Evolutionary conservation across 2,329 filamentous ascomycete species (phyloP).

Genomic region (Phoma herbarum): DNA sequence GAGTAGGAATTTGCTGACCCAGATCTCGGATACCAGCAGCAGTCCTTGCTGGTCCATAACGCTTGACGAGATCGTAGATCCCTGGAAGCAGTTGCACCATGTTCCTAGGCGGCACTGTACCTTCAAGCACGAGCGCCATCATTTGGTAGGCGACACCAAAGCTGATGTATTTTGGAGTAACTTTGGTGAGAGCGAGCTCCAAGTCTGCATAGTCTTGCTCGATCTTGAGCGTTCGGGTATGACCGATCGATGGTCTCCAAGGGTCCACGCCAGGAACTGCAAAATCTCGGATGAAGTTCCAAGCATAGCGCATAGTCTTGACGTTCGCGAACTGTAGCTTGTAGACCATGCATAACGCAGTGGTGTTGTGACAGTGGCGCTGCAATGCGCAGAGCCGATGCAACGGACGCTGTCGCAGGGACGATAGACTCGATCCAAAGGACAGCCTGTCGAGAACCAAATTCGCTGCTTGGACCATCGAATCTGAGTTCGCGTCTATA

Average conservation of each 20-base stretch:
- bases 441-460: conserved; percentile 16
- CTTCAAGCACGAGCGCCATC: conserved; percentile 38
- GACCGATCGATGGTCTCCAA: conserved; percentile 40
- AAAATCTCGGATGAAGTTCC: conserved; percentile 40
- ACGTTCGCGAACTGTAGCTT: conserved; percentile 42
- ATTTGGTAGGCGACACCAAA: conserved; percentile 38
- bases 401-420: conserved; percentile 23
- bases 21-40: conserved; percentile 74
- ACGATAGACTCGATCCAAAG: background rate
- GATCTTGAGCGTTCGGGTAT: conserved; percentile 66
- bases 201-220: conserved; percentile 58
- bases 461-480: conserved; percentile 1
- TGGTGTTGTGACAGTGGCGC: conserved; percentile 49
- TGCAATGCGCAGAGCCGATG: conserved; percentile 50
- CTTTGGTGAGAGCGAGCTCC: background rate
- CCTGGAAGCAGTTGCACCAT: conserved; percentile 30
- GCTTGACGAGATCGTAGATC: conserved; percentile 42
- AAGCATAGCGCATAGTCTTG: conserved; percentile 43
- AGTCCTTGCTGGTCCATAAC: conserved; percentile 62
- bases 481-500: conserved; percentile 4
- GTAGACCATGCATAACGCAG: conserved; percentile 62
- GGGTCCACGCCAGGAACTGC: conserved; percentile 28
- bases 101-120: conserved; percentile 29
- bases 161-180: background rate
- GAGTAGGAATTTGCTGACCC: conserved; percentile 60